Conservation (phyloP, 768 basidiomycete genomes). For the Russula vinacea region DNA sequence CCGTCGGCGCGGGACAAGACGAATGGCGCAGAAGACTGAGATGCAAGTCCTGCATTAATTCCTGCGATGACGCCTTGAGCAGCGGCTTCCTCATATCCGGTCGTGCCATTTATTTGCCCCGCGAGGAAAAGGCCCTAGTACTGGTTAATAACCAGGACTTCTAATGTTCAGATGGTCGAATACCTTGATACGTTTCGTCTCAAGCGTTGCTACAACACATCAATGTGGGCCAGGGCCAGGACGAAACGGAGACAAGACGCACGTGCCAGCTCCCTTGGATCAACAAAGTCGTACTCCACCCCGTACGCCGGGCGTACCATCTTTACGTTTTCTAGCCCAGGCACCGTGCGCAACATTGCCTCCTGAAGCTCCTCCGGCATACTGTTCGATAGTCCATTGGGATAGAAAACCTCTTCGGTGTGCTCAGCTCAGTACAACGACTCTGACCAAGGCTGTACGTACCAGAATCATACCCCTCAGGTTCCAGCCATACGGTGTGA, state of each 20-base stretch:
- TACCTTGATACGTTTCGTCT: conserved; percentile 80
- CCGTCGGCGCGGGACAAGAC: conserved; percentile 79
- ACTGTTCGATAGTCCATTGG: conserved; percentile 85
- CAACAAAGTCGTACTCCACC: conserved; percentile 89
- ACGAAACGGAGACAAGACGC: conserved; percentile 35
- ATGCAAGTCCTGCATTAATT: conserved; percentile 78
- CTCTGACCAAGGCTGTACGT: conserved; percentile 9
- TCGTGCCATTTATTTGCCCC: conserved; percentile 58
- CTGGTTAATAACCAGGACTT: neutral
- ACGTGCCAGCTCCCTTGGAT: conserved; percentile 78
- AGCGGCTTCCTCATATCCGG: conserved; percentile 92
- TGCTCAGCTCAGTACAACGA: neutral
- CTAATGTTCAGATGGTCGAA: neutral
- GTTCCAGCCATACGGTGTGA: conserved; percentile 86
- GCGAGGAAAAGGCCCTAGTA: conserved; percentile 42
- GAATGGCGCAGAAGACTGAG: conserved; percentile 53
- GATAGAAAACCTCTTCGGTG: conserved; percentile 73
- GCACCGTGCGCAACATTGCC: conserved; percentile 77
- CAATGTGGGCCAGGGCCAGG: neutral
- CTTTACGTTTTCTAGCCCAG: conserved; percentile 78
- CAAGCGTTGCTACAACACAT: conserved; percentile 51
- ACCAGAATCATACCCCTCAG: conserved; percentile 90
- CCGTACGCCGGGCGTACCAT: conserved; percentile 87
- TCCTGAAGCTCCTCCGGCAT: conserved; percentile 85
- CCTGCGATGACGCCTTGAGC: conserved; percentile 88